Percentiles rank a stretch among this genome's conserved stretches.
Conservation (phyloP, 2,329 filamentous ascomycete species). For the Plectosphaerella cucumerina region DNA sequence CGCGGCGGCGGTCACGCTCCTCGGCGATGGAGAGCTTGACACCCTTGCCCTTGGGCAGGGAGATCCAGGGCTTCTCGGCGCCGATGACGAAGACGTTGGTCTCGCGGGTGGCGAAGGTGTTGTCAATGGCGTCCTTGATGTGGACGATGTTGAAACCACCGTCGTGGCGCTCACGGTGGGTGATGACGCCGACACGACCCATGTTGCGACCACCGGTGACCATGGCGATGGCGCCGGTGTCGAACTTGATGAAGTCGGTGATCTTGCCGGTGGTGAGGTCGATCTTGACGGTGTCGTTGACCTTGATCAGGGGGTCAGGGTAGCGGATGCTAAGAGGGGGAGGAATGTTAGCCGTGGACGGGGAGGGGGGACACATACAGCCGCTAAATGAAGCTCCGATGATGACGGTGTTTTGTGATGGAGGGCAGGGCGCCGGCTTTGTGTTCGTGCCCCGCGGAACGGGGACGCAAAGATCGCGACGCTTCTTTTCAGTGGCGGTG, state of each 20-base stretch:
- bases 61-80: constrained; percentile 98
- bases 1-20: constrained; percentile 97
- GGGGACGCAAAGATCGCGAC: too few species aligned
- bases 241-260: constrained; percentile 96
- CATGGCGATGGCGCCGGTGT: constrained; percentile 98
- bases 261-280: constrained; percentile 97
- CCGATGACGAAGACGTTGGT: constrained; percentile 99
- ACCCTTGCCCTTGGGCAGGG: constrained; percentile 99
- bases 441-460: too few species aligned
- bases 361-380: constrained; percentile 42
- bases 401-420: constrained; percentile 4
- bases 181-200: constrained; percentile 99
- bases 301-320: constrained; percentile 97
- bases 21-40: constrained; percentile 99
- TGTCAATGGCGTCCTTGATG: constrained; percentile 99
- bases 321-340: constrained; percentile 79
- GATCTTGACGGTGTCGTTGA: constrained; percentile 99
- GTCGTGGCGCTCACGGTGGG: constrained; percentile 99
- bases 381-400: constrained; percentile 41
- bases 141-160: constrained; percentile 99
- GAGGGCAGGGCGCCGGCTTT: not conserved
- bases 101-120: constrained; percentile 99
- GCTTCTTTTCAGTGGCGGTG: too few species aligned
- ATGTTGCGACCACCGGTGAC: constrained; percentile 99
- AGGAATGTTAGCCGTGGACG: constrained; percentile 32